Evolutionary conservation across 2,329 filamentous ascomycete genomes (phyloP).

Genomic region (Botryotinia calthae): DNA sequence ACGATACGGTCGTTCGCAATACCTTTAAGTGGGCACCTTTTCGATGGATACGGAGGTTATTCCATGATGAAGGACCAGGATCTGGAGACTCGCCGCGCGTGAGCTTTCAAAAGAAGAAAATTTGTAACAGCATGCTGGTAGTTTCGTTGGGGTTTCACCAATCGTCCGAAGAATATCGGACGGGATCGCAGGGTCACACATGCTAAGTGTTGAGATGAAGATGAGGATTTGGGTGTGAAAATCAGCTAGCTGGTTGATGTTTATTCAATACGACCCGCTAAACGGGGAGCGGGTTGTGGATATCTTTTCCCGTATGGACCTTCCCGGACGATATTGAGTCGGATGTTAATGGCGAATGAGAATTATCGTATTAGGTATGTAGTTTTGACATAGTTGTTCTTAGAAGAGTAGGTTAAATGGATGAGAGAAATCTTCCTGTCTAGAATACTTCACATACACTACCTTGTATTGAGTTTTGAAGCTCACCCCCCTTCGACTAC

Average conservation of each 20-base stretch:
- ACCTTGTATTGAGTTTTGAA: background rate
- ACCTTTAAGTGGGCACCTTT: slow-evolving; percentile 27
- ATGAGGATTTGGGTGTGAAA: background rate
- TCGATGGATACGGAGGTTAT: background rate
- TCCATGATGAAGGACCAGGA: background rate
- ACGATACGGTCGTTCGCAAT: slow-evolving; percentile 11
- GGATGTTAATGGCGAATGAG: background rate
- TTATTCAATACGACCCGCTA: background rate
- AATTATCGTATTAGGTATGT: background rate
- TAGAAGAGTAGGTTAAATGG: background rate
- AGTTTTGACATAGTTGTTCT: background rate
- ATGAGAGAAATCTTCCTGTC: background rate
- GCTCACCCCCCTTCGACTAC: background rate
- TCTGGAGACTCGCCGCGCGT: background rate
- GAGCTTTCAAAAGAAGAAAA: slow-evolving; percentile 9
- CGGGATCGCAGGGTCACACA: background rate
- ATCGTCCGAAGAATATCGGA: slow-evolving; percentile 6
- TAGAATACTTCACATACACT: background rate
- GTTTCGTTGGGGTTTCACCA: slow-evolving; percentile 37
- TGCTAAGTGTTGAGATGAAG: background rate
- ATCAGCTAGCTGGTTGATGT: background rate
- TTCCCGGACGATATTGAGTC: background rate
- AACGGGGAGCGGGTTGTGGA: background rate
- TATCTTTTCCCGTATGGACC: background rate
- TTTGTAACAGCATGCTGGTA: slow-evolving; percentile 29